These are phyloP conservation scores for Neonectria sp. DNA, from an alignment of 2,329 filamentous ascomycete genomes.

Conservation along the genomic window DNA sequence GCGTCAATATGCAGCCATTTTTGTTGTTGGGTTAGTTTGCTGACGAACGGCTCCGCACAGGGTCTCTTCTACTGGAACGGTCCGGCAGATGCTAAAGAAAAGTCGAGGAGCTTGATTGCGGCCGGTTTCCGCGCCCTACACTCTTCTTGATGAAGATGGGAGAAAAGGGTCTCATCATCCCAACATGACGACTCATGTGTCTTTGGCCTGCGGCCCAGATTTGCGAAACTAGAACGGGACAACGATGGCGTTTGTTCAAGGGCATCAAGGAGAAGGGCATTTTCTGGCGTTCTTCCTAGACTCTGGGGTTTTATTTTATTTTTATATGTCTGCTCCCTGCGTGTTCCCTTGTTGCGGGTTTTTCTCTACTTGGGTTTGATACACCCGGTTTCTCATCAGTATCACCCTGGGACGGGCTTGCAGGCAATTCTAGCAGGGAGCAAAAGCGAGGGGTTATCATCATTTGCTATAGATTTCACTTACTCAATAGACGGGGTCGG, in stretches of 20 bases:
- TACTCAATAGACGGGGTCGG: slow-evolving; percentile 44
- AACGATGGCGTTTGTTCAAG: slow-evolving; percentile 38
- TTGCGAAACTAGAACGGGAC: slow-evolving; percentile 33
- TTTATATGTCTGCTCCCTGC: slow-evolving; percentile 20
- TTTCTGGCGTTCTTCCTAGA: slow-evolving; percentile 31
- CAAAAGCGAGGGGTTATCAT: slow-evolving; percentile 32
- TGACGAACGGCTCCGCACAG: slow-evolving; percentile 53
- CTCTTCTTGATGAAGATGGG: slow-evolving; percentile 46
- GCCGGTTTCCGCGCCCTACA: slow-evolving; percentile 73
- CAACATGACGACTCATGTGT: slow-evolving; percentile 30
- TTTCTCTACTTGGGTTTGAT: slow-evolving; percentile 11
- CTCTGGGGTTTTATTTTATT: slow-evolving; percentile 11
- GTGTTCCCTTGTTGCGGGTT: slow-evolving; percentile 12
- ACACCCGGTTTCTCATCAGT: slow-evolving; percentile 27
- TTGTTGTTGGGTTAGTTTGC: slow-evolving; percentile 31
- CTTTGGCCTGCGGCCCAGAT: slow-evolving; percentile 28
- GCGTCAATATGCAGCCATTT: slow-evolving; percentile 25
- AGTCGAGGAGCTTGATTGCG: slow-evolving; percentile 70
- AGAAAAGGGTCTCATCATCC: slow-evolving; percentile 21
- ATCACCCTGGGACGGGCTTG: slow-evolving; percentile 35
- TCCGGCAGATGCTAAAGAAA: slow-evolving; percentile 76
- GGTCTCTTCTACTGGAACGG: slow-evolving; percentile 88
- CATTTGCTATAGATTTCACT: slow-evolving; percentile 35
- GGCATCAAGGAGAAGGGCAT: slow-evolving; percentile 36
- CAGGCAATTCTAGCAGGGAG: slow-evolving; percentile 35